Percentiles rank a stretch among this genome's conserved stretches.
Conservation (phyloP, 164 flowering plant genomes). For the Litsea cubeba region DNA sequence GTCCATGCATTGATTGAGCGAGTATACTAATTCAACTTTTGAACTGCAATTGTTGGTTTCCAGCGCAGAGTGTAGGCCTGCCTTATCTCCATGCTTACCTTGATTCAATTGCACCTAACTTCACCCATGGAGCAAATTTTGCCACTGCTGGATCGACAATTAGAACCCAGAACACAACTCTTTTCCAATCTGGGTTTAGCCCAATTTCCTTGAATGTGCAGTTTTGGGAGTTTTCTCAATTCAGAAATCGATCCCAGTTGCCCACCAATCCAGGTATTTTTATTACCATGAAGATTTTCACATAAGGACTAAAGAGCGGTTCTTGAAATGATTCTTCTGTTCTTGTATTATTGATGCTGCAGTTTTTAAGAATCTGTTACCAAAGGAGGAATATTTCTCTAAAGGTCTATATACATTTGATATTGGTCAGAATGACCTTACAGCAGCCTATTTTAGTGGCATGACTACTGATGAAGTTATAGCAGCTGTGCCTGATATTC, state of each 20-base stretch:
- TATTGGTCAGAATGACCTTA: constrained; percentile 56
- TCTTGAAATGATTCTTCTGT: neutral
- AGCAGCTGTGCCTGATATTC: constrained; percentile 41
- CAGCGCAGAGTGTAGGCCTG: constrained; percentile 48
- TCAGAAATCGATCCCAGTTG: constrained; percentile 29
- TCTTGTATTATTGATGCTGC: neutral
- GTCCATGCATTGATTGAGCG: too few relatives aligned
- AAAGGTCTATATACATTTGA: constrained; percentile 49
- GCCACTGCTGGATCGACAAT: constrained; percentile 39
- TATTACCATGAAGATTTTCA: too few relatives aligned
- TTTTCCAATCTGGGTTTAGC: constrained; percentile 46
- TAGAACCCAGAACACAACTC: constrained; percentile 43
- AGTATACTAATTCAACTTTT: too few relatives aligned
- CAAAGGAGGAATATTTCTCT: constrained; percentile 31
- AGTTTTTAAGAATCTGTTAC: constrained; percentile 30
- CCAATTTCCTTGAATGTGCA: constrained; percentile 60
- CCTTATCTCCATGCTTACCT: constrained; percentile 50
- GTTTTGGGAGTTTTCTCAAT: constrained; percentile 32
- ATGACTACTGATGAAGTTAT: constrained; percentile 36
- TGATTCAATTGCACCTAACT: constrained; percentile 54
- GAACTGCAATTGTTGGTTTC: neutral
- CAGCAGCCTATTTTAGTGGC: constrained; percentile 36
- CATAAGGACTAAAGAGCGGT: neutral
- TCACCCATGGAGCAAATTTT: constrained; percentile 64
- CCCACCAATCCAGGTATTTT: constrained; percentile 24